Evolutionary conservation across 2,329 filamentous ascomycete species (phyloP), one percentile per base, ranked within the genome.

Genomic region (Metarhizium humberi): DNA sequence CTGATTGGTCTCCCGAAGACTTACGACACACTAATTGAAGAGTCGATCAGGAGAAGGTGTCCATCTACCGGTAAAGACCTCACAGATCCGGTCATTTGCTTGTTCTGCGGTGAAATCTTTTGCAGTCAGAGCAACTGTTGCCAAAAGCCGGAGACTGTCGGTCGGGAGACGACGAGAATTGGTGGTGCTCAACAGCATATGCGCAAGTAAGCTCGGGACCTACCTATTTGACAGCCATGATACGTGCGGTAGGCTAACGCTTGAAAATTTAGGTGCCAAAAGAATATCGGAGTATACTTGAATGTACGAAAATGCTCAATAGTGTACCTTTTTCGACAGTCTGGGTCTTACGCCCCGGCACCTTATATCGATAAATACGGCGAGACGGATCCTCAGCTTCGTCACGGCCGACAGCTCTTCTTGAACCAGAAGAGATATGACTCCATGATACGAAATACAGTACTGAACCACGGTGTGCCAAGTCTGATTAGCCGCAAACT

Each of bases 341-440:
- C 88, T 50, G 94, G 94, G 43, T 91, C 88, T 30, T 99, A 88
- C 75, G 86, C 87, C 60, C 81, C 86, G 46, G 92, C 94, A 4
- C 94, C 94, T 0, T 99, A 97, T 70, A 86, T 97, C 60, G 94
- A 99, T 71, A 88, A 89, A 67, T 95, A 96, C 68, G 95, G 95
- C 61, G 94, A 99, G 77, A 88, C 90, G 4, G 94, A 99, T 71
- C 84, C 89, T n/a, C 92, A 92, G 46, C 78, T 99, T 40, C 82
- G 89, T 58, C 87, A 94, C 60, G 88, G 89, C 58, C 86, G 95
- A 56, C 92, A 95, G 71, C 76, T 99, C 50, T 96, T 91, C 69
- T 75, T 99, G 56, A 96, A 95, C 67, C 92, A 96, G 74, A 92
- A 88, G 71, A 79, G 94, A 61, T 99, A 97, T 70, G 94, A 99